Percentiles rank a stretch among this genome's conserved stretches.
Conservation (phyloP, 202 grass and related monocot genomes). For the Carex arenaria region DNA sequence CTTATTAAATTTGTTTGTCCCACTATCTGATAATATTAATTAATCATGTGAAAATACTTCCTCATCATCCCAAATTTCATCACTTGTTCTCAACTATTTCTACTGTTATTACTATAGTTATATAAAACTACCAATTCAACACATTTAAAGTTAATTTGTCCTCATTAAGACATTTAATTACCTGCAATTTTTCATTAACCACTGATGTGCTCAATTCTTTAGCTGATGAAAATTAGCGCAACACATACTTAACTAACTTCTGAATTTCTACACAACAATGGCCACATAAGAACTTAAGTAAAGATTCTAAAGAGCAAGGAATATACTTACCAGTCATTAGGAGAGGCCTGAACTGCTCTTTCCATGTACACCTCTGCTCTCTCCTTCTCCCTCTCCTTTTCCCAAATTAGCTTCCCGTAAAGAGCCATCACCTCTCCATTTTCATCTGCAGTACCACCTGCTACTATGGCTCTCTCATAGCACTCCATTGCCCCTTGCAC, state of each 20-base stretch:
- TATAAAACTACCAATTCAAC: not conserved
- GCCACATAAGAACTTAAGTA: not conserved
- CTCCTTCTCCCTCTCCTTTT: conserved; percentile 44
- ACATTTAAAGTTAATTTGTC: not conserved
- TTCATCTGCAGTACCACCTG: conserved; percentile 1
- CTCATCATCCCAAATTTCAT: not conserved
- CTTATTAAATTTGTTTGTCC: not conserved
- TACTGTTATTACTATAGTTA: not conserved
- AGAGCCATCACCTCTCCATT: conserved; percentile 51
- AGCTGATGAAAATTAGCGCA: not conserved
- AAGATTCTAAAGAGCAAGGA: not conserved
- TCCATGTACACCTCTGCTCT: conserved; percentile 63
- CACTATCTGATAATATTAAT: not conserved
- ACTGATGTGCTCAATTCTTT: not conserved
- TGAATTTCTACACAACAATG: not conserved
- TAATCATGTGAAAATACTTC: not conserved
- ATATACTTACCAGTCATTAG: conserved; percentile 50
- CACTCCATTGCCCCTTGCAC: conserved; percentile 51
- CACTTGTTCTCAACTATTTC: not conserved
- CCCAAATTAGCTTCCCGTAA: conserved; percentile 66
- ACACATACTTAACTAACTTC: not conserved
- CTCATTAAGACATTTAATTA: too few relatives aligned
- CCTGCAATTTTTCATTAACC: not conserved
- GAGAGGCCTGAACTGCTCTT: conserved; percentile 64
- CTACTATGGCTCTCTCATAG: conserved; percentile 64